Conservation (phyloP, 139 green algal genomes). For the Micractinium conductrix region DNA sequence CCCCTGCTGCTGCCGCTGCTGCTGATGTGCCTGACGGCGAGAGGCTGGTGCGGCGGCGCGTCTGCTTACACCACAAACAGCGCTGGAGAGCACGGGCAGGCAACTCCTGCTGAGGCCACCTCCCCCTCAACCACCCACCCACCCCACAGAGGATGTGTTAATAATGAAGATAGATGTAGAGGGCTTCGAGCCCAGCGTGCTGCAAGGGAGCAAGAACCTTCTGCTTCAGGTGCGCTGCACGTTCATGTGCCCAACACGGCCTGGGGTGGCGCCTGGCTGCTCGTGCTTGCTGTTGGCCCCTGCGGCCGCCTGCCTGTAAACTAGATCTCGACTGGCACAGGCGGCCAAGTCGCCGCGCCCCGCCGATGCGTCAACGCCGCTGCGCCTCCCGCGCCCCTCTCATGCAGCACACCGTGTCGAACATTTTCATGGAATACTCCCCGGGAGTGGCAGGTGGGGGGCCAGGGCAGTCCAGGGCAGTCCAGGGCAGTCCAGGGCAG, state of each 20-base stretch:
- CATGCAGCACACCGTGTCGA: conserved; percentile 41
- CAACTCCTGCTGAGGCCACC: too few relatives aligned
- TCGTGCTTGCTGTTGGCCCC: neutral
- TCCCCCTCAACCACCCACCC: too few relatives aligned
- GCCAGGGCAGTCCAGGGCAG: neutral
- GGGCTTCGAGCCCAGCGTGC: conserved; percentile 66
- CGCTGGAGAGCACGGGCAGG: too few relatives aligned
- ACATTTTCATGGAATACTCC: conserved; percentile 74
- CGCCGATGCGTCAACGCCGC: too few relatives aligned
- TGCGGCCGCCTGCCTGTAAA: neutral
- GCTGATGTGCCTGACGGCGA: too few relatives aligned
- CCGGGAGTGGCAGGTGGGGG: conserved; percentile 51
- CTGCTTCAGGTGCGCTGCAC: conserved; percentile 15
- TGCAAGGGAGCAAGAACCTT: conserved; percentile 23
- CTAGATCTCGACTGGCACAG: too few relatives aligned
- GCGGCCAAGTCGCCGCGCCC: too few relatives aligned
- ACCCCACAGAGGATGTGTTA: conserved; percentile 47
- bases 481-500: neutral
- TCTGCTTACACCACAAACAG: too few relatives aligned
- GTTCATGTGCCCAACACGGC: neutral
- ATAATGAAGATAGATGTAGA: conserved; percentile 78
- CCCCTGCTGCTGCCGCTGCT: too few relatives aligned
- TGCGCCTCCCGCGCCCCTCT: too few relatives aligned
- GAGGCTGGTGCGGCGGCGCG: too few relatives aligned
- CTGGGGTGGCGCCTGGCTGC: neutral